Base-by-base conservation (phyloP, 2,329 filamentous ascomycete genomes). In the Sclerotinia glacialis region DNA sequence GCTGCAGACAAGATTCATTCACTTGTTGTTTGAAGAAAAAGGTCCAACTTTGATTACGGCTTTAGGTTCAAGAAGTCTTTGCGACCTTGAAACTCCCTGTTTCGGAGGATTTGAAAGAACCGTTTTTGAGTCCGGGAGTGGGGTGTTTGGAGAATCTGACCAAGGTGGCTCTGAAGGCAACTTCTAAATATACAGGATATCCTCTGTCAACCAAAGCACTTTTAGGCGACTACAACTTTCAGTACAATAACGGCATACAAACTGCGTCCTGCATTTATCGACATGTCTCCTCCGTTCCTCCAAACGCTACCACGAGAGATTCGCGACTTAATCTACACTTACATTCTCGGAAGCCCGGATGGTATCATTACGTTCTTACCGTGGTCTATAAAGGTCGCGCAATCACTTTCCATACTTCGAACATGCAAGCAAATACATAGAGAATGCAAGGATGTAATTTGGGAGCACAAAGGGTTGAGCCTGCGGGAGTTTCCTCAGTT, bases 401-500 rank as follows among this genome's bases (percentile, higher is more conserved):
- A 61, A 16, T 75, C 73, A 16, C 67, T 74, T 44, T 71, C 69
- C 5, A 67, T 75, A 23, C 67, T 75, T 14, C 70, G 72, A 65
- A 74, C 71, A 28, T 75, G 73, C 69, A 74, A 71, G 54, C 74
- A 74, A 61, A 69, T 75, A 52, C 71, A 74, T 23, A 56, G 70
- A 59, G 74, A 75, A 68, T 72, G 71, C 67, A 75, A 74, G 60
- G 72, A 74, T 34, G 70, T 74, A 18, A 73, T 74, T 21, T 74
- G 72, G 72, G 49, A 64, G 28, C 71, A 74, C 52, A 74, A 72
- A 40, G 65, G 70, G 5, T 69, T 75, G 9, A 60, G 52, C 49
- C 60, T 74, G 26, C 69, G 68, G 26, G 64, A 69, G 23, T 50
- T 64, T 5, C 70, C 71, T 3, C 47, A 70, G 12, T 62, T 75